phyloP scores from a whole-genome alignment of 768 basidiomycete species.

The Austroboletus festivus region DNA sequence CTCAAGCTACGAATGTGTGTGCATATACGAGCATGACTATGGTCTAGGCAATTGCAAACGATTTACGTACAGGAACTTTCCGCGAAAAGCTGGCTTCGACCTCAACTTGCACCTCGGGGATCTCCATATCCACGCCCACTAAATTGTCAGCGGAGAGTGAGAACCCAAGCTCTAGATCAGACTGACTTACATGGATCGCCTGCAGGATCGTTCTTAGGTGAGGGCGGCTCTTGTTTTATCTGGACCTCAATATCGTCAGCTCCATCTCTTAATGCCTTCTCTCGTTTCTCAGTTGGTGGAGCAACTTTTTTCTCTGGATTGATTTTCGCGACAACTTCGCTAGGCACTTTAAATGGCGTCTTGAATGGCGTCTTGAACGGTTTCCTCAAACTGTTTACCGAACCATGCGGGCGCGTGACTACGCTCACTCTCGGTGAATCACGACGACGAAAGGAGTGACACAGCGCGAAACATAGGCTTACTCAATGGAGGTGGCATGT shows the following conservation, averaged over 20 bases:
- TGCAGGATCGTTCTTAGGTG: background rate
- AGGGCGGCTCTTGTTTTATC: background rate
- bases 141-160: background rate
- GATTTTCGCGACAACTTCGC: conserved; percentile 22
- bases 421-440: background rate
- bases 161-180: background rate
- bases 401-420: conserved; percentile 50
- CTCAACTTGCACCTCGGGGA: conserved; percentile 33
- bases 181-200: conserved; percentile 1
- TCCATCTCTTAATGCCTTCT: too few relatives aligned
- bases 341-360: conserved; percentile 45
- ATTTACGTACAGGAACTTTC: conserved; percentile 39
- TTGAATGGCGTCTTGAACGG: conserved; percentile 52
- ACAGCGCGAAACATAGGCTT: too few relatives aligned
- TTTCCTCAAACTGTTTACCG: conserved; percentile 41
- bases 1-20: conserved; percentile 26
- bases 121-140: conserved; percentile 12
- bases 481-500: conserved; percentile 26
- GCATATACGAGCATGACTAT: background rate
- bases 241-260: conserved; percentile 13
- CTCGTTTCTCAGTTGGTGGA: too few relatives aligned
- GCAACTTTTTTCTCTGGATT: too few relatives aligned
- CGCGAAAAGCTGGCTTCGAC: conserved; percentile 40
- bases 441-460: background rate
- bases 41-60: background rate